Percentiles rank a stretch among this genome's conserved stretches.
Conservation (phyloP, 345 rosid species). For the Melastoma malabathricum region DNA sequence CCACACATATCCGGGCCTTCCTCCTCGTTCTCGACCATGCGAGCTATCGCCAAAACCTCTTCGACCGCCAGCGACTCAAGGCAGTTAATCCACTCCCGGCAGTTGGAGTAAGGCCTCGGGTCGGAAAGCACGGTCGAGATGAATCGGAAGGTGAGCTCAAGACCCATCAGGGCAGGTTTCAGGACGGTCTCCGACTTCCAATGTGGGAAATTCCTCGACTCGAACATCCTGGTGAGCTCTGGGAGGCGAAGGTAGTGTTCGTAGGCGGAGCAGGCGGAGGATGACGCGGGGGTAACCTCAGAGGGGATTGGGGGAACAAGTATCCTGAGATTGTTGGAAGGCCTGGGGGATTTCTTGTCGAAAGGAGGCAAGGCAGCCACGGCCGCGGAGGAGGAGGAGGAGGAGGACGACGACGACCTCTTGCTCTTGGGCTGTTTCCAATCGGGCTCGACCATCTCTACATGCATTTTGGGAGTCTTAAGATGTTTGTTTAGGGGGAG, state of each 20-base stretch:
- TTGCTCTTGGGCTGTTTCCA: too few species aligned
- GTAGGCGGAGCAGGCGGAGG: slow-evolving; percentile 53
- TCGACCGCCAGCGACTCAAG: slow-evolving; percentile 50
- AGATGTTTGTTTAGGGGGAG: too few species aligned
- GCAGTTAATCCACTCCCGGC: slow-evolving; percentile 56
- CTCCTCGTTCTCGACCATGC: slow-evolving; percentile 45
- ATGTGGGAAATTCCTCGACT: slow-evolving; percentile 25
- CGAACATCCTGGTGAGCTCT: slow-evolving; percentile 50
- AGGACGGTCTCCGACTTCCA: slow-evolving; percentile 56
- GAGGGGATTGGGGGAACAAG: slow-evolving; percentile 16
- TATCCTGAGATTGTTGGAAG: slow-evolving; percentile 31
- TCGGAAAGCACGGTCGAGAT: slow-evolving; percentile 54
- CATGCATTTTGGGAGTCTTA: too few species aligned
- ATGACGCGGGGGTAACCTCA: slow-evolving; percentile 23
- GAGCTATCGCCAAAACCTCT: slow-evolving; percentile 58
- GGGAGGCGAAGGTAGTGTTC: slow-evolving; percentile 69
- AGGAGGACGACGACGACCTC: too few species aligned
- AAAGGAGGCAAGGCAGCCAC: too few species aligned
- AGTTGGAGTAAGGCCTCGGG: slow-evolving; percentile 61
- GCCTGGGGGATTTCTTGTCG: background rate
- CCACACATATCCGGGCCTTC: slow-evolving; percentile 17
- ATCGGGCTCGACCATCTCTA: too few species aligned
- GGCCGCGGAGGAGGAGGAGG: too few species aligned
- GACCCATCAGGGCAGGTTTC: slow-evolving; percentile 71
- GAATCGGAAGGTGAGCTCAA: slow-evolving; percentile 77